phyloP scores from a whole-genome alignment of 805 yeast species.

The Candida boidinii region DNA sequence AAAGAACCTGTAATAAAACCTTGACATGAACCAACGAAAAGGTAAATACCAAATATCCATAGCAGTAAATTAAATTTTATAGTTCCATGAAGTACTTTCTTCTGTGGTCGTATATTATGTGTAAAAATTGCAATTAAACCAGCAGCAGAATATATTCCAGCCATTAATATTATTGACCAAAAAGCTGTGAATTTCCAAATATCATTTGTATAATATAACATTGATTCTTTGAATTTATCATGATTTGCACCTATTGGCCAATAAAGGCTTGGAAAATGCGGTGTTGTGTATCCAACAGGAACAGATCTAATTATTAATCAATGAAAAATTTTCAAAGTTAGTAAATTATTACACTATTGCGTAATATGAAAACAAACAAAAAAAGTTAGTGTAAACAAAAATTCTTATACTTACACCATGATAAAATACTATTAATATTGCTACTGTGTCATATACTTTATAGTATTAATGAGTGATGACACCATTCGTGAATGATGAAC shows the following conservation, averaged over 20 bases:
- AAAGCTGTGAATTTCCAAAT: constrained; percentile 76
- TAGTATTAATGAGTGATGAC: too few species aligned
- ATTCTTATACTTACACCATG: too few species aligned
- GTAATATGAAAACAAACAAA: too few species aligned
- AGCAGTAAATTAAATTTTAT: constrained; percentile 27
- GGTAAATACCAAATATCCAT: constrained; percentile 37
- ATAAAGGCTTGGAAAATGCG: constrained; percentile 70
- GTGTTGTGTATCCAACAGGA: constrained; percentile 78
- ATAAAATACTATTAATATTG: too few species aligned
- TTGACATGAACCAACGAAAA: constrained; percentile 47
- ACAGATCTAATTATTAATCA: constrained; percentile 13
- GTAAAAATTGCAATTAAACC: constrained; percentile 53
- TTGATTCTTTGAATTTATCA: constrained; percentile 34
- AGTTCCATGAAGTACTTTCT: too few species aligned
- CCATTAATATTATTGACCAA: constrained; percentile 72
- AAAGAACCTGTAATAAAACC: constrained; percentile 70
- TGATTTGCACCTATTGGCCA: constrained; percentile 47
- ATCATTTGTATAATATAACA: constrained; percentile 60
- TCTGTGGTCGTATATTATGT: constrained; percentile 27
- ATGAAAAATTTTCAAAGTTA: background rate
- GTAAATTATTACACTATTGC: too few species aligned
- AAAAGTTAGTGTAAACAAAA: too few species aligned
- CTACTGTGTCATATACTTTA: too few species aligned
- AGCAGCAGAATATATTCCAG: constrained; percentile 52
- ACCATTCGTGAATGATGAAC: too few species aligned